Conservation (phyloP, 768 basidiomycete species). For the Gelatoporia subvermispora region DNA sequence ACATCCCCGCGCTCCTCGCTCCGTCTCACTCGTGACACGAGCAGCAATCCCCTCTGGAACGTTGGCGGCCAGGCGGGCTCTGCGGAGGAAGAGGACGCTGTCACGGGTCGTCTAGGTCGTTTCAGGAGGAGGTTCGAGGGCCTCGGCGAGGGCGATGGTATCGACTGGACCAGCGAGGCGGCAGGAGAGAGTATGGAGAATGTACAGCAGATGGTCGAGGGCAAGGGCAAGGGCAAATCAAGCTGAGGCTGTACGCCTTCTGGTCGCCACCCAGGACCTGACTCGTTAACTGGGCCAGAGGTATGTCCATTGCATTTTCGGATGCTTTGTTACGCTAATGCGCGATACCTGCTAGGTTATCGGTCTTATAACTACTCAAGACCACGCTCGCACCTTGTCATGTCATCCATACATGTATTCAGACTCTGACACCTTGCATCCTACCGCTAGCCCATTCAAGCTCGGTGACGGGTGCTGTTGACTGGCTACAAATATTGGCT, state of each 20-base stretch:
- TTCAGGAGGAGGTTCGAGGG: constrained; percentile 71
- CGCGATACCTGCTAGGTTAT: no score
- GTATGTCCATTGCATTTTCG: no score
- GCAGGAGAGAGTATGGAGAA: background rate
- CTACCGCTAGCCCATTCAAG: no score
- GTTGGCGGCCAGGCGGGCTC: constrained; percentile 44
- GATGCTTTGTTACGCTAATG: no score
- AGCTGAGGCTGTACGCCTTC: background rate
- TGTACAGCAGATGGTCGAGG: background rate
- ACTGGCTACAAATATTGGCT: no score
- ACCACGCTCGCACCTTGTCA: no score
- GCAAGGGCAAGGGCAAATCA: constrained; percentile 1
- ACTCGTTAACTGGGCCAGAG: no score
- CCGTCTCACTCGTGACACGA: constrained; percentile 79
- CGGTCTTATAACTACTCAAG: no score
- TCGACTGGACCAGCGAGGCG: constrained; percentile 14
- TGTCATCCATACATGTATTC: no score
- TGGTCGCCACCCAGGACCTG: no score
- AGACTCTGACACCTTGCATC: no score
- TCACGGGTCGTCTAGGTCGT: constrained; percentile 73
- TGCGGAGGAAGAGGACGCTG: constrained; percentile 50
- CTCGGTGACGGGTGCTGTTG: no score
- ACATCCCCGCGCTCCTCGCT: constrained; percentile 80
- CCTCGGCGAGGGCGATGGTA: constrained; percentile 9
- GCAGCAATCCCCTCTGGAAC: constrained; percentile 87